Conservation (phyloP, 768 basidiomycete genomes). For the Collybia nuda region DNA sequence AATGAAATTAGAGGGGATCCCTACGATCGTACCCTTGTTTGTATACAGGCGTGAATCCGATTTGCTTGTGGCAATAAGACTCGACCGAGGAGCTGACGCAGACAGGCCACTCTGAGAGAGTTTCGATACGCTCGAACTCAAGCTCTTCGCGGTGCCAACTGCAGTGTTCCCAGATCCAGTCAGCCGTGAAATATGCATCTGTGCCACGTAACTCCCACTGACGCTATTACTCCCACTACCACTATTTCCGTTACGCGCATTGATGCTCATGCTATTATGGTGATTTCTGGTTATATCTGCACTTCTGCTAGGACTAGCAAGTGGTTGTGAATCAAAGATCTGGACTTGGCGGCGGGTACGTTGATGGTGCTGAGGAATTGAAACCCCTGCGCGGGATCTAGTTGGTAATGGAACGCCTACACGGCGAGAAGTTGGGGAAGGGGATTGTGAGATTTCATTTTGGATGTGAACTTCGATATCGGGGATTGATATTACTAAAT, state of each 20-base stretch:
- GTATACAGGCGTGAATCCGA: conserved; percentile 8
- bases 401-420: conserved; percentile 78
- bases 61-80: conserved; percentile 2
- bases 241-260: conserved; percentile 23
- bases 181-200: conserved; percentile 37
- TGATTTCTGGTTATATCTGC: conserved; percentile 26
- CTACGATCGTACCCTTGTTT: conserved; percentile 8
- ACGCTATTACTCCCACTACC: conserved; percentile 38
- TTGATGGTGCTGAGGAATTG: conserved; percentile 55
- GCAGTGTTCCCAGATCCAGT: conserved; percentile 21
- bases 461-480: conserved; percentile 75
- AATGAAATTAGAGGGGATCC: conserved; percentile 16
- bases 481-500: conserved; percentile 79
- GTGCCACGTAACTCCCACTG: conserved; percentile 40
- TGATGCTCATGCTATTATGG: conserved; percentile 25
- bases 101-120: conserved; percentile 35
- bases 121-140: conserved; percentile 42
- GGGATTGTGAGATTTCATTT: conserved; percentile 64
- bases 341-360: conserved; percentile 65
- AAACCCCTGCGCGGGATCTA: conserved; percentile 59
- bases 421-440: conserved; percentile 73
- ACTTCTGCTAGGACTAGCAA: conserved; percentile 55
- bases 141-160: conserved; percentile 29
- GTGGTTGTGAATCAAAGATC: conserved; percentile 81
- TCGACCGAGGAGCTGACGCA: conserved; percentile 20